Evolutionary conservation across 768 basidiomycete genomes (phyloP), one percentile per base, ranked within the genome.

Genomic region (Flagelloscypha sp.): DNA sequence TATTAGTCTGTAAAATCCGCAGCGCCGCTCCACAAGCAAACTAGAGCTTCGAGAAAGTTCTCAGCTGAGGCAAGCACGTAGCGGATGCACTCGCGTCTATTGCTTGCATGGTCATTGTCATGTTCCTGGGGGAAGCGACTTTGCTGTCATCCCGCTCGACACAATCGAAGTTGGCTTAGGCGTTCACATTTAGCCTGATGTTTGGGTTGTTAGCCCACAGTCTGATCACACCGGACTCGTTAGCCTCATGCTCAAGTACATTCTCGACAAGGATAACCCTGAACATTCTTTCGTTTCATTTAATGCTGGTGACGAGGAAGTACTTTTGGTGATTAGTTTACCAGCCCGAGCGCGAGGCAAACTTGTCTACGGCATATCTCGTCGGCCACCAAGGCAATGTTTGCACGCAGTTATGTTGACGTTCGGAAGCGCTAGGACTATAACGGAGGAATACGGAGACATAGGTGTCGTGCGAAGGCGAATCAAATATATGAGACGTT

Each of bases 1-100:
- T n/a, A n/a, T n/a, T n/a, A n/a, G 68, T 72, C 1, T 76, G 74
- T 56, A 76, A 78, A 51, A 57, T 77, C 30, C 58, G 76, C 12
- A 72, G 74, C 4, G 69, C 68, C 1, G 57, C 66, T 7, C 63
- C 70, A 2, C 64, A 66, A 39, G 40, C 46, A n/a, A 64, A 66
- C 2, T 58, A 54, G 22, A 27, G 42, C 0, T 50, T 74, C 20
- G 45, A 50, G 5, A 42, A 49, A 7, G 50, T 66, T 12, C 62
- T 57, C 35, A 36, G 35, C 21, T 49, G 58, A 12, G 66, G 64
- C 8, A 59, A 54, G 40, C 53, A 52, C 4, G 56, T 57, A 3
- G 62, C 59, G 15, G 37, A 43, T 11, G 53, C 55, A 33, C 37
- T 63, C 7, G 48, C 50, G 3, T 61, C 61, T 37, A 47, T 66